Evolutionary conservation across 768 basidiomycete species (phyloP), one percentile per base, ranked within the genome.

Genomic region (Tricholoma bakamatsutake): DNA sequence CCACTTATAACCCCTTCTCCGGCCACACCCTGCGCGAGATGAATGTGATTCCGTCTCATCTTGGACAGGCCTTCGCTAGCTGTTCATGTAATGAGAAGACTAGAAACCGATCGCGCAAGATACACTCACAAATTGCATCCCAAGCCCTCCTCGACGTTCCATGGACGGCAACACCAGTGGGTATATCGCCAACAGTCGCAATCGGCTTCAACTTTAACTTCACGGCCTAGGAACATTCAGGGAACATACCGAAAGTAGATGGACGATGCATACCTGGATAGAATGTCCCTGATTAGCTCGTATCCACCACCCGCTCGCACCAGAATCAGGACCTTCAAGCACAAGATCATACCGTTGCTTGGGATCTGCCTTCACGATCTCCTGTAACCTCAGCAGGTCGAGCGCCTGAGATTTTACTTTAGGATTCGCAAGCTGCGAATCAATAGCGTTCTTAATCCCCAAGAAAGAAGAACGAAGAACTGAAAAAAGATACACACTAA

Each of bases 221-320:
- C n/a, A 93, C 78, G 0, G 77, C 72, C 92, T 94, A 58, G 24
- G n/a, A 46, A 9, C 17, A 7, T 7, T 27, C 15, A 39, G 51
- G 11, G 3, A 33, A 21, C 11, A 35, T 33, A 11, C 11, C 28
- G 28, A 18, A n/a, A 30, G 28, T n/a, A 27, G 11, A 12, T 18
- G 7, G 15, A n/a, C 13, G 9, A 37, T 40, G 59, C 75, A 24
- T 57, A 86, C 93, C 77, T 85, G 80, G 46, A 96, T 74, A 0
- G 91, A 88, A 71, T 95, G 93, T 0, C 93, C 93, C 69, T 95
- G 93, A 62, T 90, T 93, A 7, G 93, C 93, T 34, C 87, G 79
- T 61, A 95, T 92, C 86, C 87, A 90, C 89, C 90, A 90, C n/a
- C 76, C 66, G 8, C 77, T 72, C 9, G 66, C 72, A 4, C 62